These are phyloP conservation scores for Sporothrix sp. DNA, from an alignment of 2,329 filamentous ascomycete genomes.

Conservation along the genomic window DNA sequence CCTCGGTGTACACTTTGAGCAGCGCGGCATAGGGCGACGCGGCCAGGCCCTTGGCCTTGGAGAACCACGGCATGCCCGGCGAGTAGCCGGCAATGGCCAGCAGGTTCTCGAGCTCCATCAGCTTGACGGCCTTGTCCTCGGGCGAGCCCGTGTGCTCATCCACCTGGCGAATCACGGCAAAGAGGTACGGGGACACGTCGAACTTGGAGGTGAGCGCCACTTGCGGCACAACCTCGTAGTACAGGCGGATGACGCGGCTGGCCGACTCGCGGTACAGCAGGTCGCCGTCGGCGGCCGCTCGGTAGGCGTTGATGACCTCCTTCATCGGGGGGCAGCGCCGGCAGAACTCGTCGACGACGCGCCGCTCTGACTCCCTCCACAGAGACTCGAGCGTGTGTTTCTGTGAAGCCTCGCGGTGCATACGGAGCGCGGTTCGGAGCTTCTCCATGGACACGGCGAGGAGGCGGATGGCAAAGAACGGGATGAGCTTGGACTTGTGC, in stretches of 20 bases:
- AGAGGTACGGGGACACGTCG: conserved; percentile 71
- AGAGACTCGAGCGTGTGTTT: conserved; percentile 23
- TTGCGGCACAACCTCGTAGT: conserved; percentile 73
- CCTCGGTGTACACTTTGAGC: conserved; percentile 47
- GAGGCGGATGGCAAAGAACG: conserved; percentile 74
- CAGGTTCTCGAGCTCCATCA: conserved; percentile 72
- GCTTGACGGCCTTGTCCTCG: conserved; percentile 43
- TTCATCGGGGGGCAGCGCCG: conserved; percentile 73
- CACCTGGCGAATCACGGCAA: conserved; percentile 54
- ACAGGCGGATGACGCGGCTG: conserved; percentile 71
- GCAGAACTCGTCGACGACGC: conserved; percentile 64
- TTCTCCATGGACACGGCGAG: conserved; percentile 74
- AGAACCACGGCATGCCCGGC: conserved; percentile 83
- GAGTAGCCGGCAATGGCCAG: conserved; percentile 73
- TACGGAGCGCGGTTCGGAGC: conserved; percentile 51
- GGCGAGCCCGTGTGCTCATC: conserved; percentile 41
- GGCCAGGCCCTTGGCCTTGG: conserved; percentile 54
- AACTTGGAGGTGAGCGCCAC: conserved; percentile 75
- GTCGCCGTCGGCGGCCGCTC: conserved; percentile 56
- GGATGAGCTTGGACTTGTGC: conserved; percentile 66
- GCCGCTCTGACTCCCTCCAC: conserved; percentile 61
- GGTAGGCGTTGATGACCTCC: conserved; percentile 66
- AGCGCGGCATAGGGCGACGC: conserved; percentile 65
- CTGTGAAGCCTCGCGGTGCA: conserved; percentile 40
- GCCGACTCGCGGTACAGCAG: conserved; percentile 67